phyloP scores from a whole-genome alignment of 2,329 filamentous ascomycete genomes.

The Tricladium varicosporioides region DNA sequence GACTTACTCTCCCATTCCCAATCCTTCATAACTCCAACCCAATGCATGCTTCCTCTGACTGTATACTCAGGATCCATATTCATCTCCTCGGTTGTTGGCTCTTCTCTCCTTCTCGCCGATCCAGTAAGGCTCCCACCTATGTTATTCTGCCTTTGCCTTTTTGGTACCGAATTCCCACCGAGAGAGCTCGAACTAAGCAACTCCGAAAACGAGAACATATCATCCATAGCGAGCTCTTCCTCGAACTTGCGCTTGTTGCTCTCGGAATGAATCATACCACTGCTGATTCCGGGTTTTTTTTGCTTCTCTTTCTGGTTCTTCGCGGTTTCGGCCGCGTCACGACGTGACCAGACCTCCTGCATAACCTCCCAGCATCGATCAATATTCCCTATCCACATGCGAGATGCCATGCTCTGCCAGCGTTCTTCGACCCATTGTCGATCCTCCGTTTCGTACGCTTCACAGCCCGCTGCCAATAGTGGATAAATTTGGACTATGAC shows the following conservation, averaged over 20 bases:
- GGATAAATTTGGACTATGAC: constrained; percentile 71
- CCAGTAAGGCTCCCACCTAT: constrained; percentile 7
- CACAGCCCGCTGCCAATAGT: constrained; percentile 64
- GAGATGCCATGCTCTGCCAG: constrained; percentile 58
- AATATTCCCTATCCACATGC: constrained; percentile 66
- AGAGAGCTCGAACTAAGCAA: constrained; percentile 24
- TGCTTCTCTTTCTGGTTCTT: constrained; percentile 21
- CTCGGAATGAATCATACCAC: constrained; percentile 27
- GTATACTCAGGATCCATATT: constrained; percentile 58
- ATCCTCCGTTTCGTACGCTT: constrained; percentile 57
- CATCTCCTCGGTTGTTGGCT: constrained; percentile 40
- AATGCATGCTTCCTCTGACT: constrained; percentile 64
- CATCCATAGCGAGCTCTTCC: constrained; percentile 28
- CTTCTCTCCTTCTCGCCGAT: constrained; percentile 22
- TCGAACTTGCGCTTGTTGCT: constrained; percentile 31
- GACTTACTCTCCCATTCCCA: constrained; percentile 69
- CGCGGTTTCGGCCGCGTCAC: constrained; percentile 45
- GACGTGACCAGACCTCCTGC: constrained; percentile 63
- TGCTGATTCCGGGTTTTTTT: constrained; percentile 13
- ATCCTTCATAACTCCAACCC: constrained; percentile 70
- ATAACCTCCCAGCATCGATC: constrained; percentile 64
- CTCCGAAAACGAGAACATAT: constrained; percentile 29
- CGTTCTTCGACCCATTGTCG: constrained; percentile 61
- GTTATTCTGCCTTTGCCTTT: constrained; percentile 29
- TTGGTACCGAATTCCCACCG: constrained; percentile 5